Evolutionary conservation across 2,329 filamentous ascomycete species (phyloP).

Genomic region (Xylaria sp.): DNA sequence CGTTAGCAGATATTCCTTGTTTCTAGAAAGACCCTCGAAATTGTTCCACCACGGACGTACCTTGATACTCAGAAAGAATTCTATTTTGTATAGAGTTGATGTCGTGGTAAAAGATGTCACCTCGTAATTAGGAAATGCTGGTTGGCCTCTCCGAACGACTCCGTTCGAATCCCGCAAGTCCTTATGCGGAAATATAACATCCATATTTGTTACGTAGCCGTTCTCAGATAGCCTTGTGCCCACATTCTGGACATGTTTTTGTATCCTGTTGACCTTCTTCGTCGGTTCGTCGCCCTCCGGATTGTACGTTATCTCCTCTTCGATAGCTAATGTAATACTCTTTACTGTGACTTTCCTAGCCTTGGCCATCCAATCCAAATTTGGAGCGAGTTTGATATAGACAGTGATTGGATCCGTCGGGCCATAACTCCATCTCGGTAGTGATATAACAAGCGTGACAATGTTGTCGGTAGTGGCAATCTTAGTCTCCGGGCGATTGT

Average conservation of each 20-base stretch:
- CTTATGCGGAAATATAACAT: constrained; percentile 88
- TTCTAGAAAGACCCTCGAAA: not conserved
- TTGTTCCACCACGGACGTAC: constrained; percentile 60
- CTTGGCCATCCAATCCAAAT: constrained; percentile 90
- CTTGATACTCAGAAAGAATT: constrained; percentile 96
- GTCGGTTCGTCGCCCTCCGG: constrained; percentile 96
- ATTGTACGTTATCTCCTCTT: constrained; percentile 99
- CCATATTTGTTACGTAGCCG: constrained; percentile 92
- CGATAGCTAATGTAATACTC: constrained; percentile 92
- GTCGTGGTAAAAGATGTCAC: constrained; percentile 93
- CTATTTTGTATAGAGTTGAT: constrained; percentile 95
- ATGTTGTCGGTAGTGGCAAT: constrained; percentile 89
- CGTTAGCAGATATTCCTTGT: constrained; percentile 20
- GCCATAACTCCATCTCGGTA: constrained; percentile 96
- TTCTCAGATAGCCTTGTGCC: constrained; percentile 88
- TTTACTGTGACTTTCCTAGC: constrained; percentile 92
- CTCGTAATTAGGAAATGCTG: constrained; percentile 88
- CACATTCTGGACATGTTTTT: constrained; percentile 83
- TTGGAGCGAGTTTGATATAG: constrained; percentile 93
- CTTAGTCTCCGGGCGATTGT: constrained; percentile 92
- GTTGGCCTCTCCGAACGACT: constrained; percentile 83
- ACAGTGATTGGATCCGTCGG: constrained; percentile 95
- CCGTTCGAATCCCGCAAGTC: constrained; percentile 89
- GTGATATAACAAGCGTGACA: constrained; percentile 88
- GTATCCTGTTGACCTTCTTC: constrained; percentile 86